Evolutionary conservation across 2,329 filamentous ascomycete genomes (phyloP).

Genomic region (Amylocarpus encephaloides): DNA sequence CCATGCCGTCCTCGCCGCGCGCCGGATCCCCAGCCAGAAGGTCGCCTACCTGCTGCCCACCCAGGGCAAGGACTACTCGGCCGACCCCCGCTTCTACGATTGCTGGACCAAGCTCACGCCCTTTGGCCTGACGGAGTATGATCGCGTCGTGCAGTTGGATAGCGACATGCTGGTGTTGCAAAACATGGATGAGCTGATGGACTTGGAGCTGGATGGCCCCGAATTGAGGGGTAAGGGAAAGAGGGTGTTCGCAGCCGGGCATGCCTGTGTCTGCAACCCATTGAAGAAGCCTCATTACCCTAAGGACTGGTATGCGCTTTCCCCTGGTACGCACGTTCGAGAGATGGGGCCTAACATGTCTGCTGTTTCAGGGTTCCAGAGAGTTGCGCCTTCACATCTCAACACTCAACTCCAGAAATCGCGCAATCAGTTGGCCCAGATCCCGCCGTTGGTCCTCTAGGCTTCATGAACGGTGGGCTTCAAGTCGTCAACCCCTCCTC

Average conservation of each 20-base stretch:
- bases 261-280: conserved; percentile 84
- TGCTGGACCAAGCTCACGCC: conserved; percentile 83
- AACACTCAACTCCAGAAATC: conserved; percentile 40
- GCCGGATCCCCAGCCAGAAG: conserved; percentile 62
- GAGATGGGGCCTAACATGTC: background rate
- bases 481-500: conserved; percentile 49
- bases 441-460: conserved; percentile 41
- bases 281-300: conserved; percentile 75
- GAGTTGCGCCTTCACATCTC: conserved; percentile 53
- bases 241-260: conserved; percentile 73
- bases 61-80: conserved; percentile 58
- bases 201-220: conserved; percentile 62
- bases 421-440: conserved; percentile 43
- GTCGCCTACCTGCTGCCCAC: conserved; percentile 69
- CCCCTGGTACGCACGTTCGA: background rate
- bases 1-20: conserved; percentile 60
- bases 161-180: conserved; percentile 77
- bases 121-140: conserved; percentile 71
- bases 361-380: conserved; percentile 35
- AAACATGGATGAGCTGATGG: conserved; percentile 93
- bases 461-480: conserved; percentile 51
- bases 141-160: conserved; percentile 76
- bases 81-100: conserved; percentile 81
- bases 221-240: conserved; percentile 42
- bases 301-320: conserved; percentile 50